Conservation (phyloP, 2,329 filamentous ascomycete species). For the Ophiognomonia clavigignenti-juglandacearum region DNA sequence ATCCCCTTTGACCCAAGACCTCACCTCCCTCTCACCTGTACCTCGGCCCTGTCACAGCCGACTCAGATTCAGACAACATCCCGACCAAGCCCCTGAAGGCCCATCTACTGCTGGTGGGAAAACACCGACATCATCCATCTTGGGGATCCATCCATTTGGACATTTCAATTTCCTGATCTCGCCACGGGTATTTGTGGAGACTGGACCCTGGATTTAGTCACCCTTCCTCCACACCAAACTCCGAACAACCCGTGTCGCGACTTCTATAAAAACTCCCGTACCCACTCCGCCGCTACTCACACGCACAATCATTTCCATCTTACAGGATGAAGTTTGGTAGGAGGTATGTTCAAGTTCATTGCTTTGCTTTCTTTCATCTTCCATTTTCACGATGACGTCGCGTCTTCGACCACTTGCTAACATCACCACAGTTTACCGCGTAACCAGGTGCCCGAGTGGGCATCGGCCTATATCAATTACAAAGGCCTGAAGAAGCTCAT, state of each 20-base stretch:
- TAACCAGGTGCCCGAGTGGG: slow-evolving; percentile 86
- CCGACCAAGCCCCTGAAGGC: no score
- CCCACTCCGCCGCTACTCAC: neutral
- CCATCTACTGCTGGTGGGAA: no score
- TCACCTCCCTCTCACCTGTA: neutral
- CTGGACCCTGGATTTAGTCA: neutral
- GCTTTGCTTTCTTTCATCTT: neutral
- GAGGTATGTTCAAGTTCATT: slow-evolving; percentile 25
- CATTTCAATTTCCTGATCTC: neutral
- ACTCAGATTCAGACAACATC: no score
- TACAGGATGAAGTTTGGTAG: slow-evolving; percentile 32
- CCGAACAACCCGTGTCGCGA: neutral
- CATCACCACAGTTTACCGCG: slow-evolving; percentile 49
- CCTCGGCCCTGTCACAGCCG: slow-evolving; percentile 3
- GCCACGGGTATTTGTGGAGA: neutral
- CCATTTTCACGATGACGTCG: neutral
- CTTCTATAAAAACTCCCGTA: no score
- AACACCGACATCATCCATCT: no score
- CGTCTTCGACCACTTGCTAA: neutral
- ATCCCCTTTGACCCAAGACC: slow-evolving; percentile 6
- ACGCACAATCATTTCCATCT: neutral
- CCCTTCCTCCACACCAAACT: neutral
- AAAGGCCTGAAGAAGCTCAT: slow-evolving; percentile 93
- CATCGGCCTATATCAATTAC: slow-evolving; percentile 80
- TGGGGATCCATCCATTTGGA: neutral